phyloP scores from a whole-genome alignment of 1,139 yeast genomes.

The Taiozyma onychis region DNA sequence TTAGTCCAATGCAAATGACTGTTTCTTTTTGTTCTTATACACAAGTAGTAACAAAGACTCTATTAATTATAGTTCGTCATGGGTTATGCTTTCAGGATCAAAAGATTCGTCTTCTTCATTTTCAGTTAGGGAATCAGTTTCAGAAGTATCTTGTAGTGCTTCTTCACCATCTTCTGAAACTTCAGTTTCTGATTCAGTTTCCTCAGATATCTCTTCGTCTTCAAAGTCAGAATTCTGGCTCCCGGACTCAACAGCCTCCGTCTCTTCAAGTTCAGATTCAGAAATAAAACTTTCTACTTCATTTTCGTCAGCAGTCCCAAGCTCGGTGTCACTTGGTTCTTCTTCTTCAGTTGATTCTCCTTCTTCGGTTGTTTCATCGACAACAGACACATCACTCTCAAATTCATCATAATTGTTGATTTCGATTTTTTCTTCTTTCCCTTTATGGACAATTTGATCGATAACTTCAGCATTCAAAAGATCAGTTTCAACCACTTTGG shows the following conservation, averaged over 20 bases:
- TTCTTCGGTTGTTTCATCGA: slow-evolving; percentile 1
- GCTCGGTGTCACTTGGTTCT: not conserved
- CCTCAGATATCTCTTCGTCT: not conserved
- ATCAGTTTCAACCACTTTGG: slow-evolving; percentile 1
- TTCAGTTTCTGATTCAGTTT: not conserved
- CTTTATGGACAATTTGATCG: not conserved
- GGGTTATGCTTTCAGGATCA: not conserved
- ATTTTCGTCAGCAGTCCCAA: not conserved
- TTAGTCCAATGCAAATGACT: not conserved
- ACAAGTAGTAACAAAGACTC: not conserved
- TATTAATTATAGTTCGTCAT: slow-evolving; percentile 8
- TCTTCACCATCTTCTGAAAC: not conserved
- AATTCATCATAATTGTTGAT: not conserved
- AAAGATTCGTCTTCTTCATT: slow-evolving; percentile 2
- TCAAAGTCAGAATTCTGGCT: not conserved
- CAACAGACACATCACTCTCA: slow-evolving; percentile 1
- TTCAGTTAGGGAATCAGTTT: slow-evolving; percentile 1
- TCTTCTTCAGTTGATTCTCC: too few species aligned
- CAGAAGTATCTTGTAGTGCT: not conserved
- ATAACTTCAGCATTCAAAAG: not conserved
- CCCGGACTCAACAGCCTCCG: slow-evolving; percentile 1
- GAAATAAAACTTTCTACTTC: not conserved
- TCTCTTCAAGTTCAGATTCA: not conserved
- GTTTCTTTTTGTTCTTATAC: not conserved
- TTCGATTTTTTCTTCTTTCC: not conserved